phyloP scores from a whole-genome alignment of 2,329 filamentous ascomycete species.

The Colletotrichum graminicola region DNA sequence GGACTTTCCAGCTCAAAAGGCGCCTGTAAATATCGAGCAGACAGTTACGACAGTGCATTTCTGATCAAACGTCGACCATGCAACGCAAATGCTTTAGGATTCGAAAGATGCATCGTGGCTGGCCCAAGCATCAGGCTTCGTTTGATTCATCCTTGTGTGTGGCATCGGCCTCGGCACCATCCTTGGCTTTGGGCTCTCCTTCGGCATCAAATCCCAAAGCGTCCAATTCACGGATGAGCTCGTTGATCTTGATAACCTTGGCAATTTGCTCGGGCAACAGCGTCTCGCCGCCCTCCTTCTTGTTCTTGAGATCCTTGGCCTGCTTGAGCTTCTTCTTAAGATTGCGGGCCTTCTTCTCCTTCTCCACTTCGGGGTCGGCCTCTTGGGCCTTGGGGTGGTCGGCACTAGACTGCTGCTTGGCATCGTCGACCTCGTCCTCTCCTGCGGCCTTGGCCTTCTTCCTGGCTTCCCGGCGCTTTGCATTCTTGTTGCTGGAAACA shows the following conservation, averaged over 20 bases:
- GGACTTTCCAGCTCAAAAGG: not conserved
- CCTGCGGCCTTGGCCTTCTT: conserved; percentile 65
- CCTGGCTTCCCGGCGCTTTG: conserved; percentile 74
- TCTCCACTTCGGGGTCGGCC: conserved; percentile 79
- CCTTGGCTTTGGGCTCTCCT: conserved; percentile 67
- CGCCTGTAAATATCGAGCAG: conserved; percentile 3
- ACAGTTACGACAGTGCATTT: not conserved
- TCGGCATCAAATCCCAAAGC: conserved; percentile 85
- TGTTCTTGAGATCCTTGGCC: conserved; percentile 88
- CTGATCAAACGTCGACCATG: not conserved
- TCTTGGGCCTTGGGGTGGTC: conserved; percentile 54
- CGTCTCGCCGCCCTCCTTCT: conserved; percentile 87
- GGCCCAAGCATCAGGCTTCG: conserved; percentile 13
- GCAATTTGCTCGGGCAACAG: conserved; percentile 94
- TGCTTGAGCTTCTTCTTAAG: conserved; percentile 96
- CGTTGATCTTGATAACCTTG: conserved; percentile 97
- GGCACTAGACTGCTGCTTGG: conserved; percentile 47
- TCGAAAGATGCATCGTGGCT: not conserved
- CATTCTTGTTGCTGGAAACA: conserved; percentile 82
- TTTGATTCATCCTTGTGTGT: conserved; percentile 9
- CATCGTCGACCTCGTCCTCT: conserved; percentile 67
- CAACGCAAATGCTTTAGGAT: not conserved
- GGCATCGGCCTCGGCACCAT: conserved; percentile 3
- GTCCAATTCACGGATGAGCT: conserved; percentile 90
- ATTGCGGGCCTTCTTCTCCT: conserved; percentile 92